These are phyloP conservation scores for Crotalaria pallida DNA, from an alignment of 306 rosid genomes.

Conservation along the genomic window DNA sequence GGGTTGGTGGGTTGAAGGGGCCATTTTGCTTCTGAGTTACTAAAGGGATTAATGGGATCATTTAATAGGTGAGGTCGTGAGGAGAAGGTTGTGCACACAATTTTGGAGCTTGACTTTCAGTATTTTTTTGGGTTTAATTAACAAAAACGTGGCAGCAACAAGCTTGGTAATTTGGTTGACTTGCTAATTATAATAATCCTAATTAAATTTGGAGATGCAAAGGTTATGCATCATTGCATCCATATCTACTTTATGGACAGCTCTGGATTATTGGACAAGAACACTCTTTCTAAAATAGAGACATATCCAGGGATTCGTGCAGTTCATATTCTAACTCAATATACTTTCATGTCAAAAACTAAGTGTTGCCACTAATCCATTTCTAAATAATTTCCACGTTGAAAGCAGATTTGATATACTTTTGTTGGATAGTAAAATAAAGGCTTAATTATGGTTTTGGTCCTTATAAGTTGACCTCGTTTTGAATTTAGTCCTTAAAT, in stretches of 20 bases:
- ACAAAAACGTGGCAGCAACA: constrained; percentile 60
- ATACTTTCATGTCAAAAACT: not conserved
- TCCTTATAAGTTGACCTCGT: no score
- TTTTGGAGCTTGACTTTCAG: constrained; percentile 21
- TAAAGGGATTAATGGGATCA: not conserved
- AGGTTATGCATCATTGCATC: not conserved
- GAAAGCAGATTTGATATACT: no score
- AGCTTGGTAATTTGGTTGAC: constrained; percentile 35
- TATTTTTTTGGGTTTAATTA: constrained; percentile 12
- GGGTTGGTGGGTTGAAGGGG: constrained; percentile 19
- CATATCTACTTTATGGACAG: constrained; percentile 4
- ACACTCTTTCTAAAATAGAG: not conserved
- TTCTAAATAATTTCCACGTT: not conserved
- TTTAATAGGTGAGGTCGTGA: constrained; percentile 23
- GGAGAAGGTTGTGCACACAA: constrained; percentile 54
- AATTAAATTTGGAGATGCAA: not conserved
- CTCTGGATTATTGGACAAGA: not conserved
- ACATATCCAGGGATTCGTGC: not conserved
- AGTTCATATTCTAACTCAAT: not conserved
- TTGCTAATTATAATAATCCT: constrained; percentile 6
- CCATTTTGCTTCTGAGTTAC: constrained; percentile 26
- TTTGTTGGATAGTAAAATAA: no score
- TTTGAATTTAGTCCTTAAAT: no score
- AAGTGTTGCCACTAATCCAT: not conserved
- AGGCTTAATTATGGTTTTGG: no score